Base-by-base conservation (phyloP, 1,284 basidiomycete genomes). In the Trichosporon coremiiforme region DNA sequence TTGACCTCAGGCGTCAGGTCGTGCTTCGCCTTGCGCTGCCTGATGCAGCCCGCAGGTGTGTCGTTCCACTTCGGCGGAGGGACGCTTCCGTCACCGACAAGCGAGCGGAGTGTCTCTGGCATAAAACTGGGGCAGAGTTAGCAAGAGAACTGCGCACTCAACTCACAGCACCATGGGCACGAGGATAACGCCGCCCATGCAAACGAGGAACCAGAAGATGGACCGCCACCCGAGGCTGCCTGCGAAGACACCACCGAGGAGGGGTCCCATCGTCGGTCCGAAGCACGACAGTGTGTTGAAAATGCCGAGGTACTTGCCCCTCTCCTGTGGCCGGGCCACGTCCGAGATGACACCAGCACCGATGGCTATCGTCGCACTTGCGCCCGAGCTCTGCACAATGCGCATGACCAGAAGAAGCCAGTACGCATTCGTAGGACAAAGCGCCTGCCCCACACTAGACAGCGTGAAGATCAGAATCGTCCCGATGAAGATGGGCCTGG, bases 371-470 rank as follows among this genome's bases (percentile, higher is more conserved):
- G 79, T 70, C 2, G 79, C 76, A 12, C 78, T 77, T 0, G 76
- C 79, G 2, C 81, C 81, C 1, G 76, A 75, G 1, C 78, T 68
- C 71, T 82, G 80, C 8, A 81, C 50, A 41, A 77, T 75, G 12
- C 81, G 74, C 67, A 81, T 74, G 12, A 80, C 55, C 62, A 81
- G 71, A 10, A 82, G 73, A 0, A 79, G 75, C 77, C 78, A 80
- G 66, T 77, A 82, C 9, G 75, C 78, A 13, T 75, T 73, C 0
- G 77, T 79, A 0, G 81, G 81, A 45, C 76, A 78, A 22, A 80
- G 67, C 0, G 81, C 81, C 0, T 78, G 73, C 7, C 78, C 80
- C 20, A 81, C 69, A 64, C 77, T 78, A 1, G 77, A 71, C 3
- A 75, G 64, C 7, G 77, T 70, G 69, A 79, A 82, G 45, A 82